These are phyloP conservation scores for Coemansia biformis DNA, from an alignment of 192 early-diverging fungal species.

Conservation along the genomic window DNA sequence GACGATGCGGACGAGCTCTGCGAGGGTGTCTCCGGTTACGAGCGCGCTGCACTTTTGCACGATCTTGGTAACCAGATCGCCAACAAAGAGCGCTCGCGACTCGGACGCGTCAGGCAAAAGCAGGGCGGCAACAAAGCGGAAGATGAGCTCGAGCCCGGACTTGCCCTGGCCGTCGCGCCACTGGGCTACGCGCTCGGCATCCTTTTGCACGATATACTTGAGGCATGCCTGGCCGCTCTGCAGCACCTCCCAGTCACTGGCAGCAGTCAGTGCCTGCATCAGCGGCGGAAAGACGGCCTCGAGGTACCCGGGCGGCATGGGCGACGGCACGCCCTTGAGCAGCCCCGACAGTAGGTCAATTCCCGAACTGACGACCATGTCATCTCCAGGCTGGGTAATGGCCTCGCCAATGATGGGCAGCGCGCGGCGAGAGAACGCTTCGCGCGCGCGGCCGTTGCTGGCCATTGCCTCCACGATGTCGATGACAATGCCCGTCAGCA, in stretches of 20 bases:
- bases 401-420: slow-evolving; percentile 64
- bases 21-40: slow-evolving; percentile 43
- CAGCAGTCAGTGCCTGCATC: slow-evolving; percentile 64
- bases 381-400: slow-evolving; percentile 50
- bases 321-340: slow-evolving; percentile 64
- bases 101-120: slow-evolving; percentile 71
- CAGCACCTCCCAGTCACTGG: slow-evolving; percentile 70
- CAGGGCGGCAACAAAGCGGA: slow-evolving; percentile 76
- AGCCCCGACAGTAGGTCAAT: slow-evolving; percentile 71
- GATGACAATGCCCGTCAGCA: slow-evolving; percentile 67
- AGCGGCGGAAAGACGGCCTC: slow-evolving; percentile 75
- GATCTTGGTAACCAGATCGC: slow-evolving; percentile 80
- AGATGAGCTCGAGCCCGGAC: slow-evolving; percentile 72
- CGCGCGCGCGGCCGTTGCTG: slow-evolving; percentile 56
- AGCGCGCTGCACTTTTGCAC: slow-evolving; percentile 64
- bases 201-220: slow-evolving; percentile 73
- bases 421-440: slow-evolving; percentile 65
- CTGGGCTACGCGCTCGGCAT: slow-evolving; percentile 61
- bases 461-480: slow-evolving; percentile 78
- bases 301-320: slow-evolving; percentile 65
- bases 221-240: slow-evolving; percentile 88
- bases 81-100: slow-evolving; percentile 80
- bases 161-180: slow-evolving; percentile 57
- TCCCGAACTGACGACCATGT: slow-evolving; percentile 43
- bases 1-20: slow-evolving; percentile 75